Evolutionary conservation across 441 rosid species (phyloP).

Genomic region (Populus tomentosa): DNA sequence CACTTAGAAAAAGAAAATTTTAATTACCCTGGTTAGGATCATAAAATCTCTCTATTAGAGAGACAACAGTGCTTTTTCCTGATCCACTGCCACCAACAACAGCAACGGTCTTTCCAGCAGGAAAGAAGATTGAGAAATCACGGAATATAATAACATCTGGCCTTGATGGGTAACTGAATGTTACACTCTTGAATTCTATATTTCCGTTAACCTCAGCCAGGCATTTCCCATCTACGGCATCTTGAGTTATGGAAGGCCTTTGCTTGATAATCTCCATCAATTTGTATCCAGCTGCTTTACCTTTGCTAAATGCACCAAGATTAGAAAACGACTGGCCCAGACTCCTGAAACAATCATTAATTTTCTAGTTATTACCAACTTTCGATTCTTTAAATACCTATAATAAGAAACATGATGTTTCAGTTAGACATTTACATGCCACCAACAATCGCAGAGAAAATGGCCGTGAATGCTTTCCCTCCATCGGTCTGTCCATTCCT

Average conservation of each 20-base stretch:
- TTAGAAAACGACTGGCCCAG: conserved; percentile 98
- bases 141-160: conserved; percentile 91
- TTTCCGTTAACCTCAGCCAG: conserved; percentile 79
- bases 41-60: conserved; percentile 88
- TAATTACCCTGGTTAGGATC: conserved; percentile 82
- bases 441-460: conserved; percentile 99
- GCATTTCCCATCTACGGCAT: conserved; percentile 60
- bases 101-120: conserved; percentile 93
- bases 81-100: conserved; percentile 99
- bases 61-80: conserved; percentile 97
- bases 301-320: conserved; percentile 98
- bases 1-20: background rate
- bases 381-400: background rate
- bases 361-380: background rate
- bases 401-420: background rate
- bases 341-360: conserved; percentile 56
- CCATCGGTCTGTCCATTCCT: conserved; percentile 91
- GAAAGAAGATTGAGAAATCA: conserved; percentile 80
- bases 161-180: conserved; percentile 94
- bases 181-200: conserved; percentile 85
- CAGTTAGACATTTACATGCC: conserved; percentile 66
- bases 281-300: conserved; percentile 93
- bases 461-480: conserved; percentile 96
- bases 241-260: conserved; percentile 80
- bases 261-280: conserved; percentile 93